Evolutionary conservation across 306 rosid species (phyloP).

Genomic region (Castanea mollissima): DNA sequence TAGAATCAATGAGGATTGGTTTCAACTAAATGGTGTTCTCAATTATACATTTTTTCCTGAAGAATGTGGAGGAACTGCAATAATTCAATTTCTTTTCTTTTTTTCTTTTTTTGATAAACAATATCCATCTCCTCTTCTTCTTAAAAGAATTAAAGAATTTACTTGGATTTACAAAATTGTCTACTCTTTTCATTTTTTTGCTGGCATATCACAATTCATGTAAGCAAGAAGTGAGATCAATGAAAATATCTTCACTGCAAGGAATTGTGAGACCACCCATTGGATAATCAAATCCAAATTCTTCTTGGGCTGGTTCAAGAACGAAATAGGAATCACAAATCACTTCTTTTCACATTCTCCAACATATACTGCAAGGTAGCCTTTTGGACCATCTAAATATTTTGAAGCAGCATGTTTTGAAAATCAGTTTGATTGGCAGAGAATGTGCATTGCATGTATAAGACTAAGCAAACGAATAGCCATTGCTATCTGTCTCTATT

Average conservation of each 20-base stretch:
- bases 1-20: too few species aligned
- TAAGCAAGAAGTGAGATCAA: conserved; percentile 29
- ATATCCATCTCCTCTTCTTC: too few species aligned
- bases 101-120: too few species aligned
- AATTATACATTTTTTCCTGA: too few species aligned
- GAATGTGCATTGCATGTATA: conserved; percentile 9
- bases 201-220: not conserved
- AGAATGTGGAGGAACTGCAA: too few species aligned
- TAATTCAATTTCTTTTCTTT: too few species aligned
- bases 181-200: not conserved
- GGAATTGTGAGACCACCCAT: conserved; percentile 57
- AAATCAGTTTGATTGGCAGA: not conserved
- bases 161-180: too few species aligned
- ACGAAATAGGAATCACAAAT: conserved; percentile 39
- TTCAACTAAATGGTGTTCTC: too few species aligned
- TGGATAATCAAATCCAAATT: conserved; percentile 50
- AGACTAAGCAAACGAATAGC: conserved; percentile 23
- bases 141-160: too few species aligned
- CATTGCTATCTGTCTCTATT: conserved; percentile 8
- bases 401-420: conserved; percentile 9
- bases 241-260: conserved; percentile 34
- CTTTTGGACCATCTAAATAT: conserved; percentile 39
- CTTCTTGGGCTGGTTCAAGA: conserved; percentile 46
- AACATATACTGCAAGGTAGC: conserved; percentile 42
- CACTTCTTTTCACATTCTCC: conserved; percentile 40